Evolutionary conservation across 495 filamentous ascomycete species (phyloP).

Genomic region (Xylaria acuta): DNA sequence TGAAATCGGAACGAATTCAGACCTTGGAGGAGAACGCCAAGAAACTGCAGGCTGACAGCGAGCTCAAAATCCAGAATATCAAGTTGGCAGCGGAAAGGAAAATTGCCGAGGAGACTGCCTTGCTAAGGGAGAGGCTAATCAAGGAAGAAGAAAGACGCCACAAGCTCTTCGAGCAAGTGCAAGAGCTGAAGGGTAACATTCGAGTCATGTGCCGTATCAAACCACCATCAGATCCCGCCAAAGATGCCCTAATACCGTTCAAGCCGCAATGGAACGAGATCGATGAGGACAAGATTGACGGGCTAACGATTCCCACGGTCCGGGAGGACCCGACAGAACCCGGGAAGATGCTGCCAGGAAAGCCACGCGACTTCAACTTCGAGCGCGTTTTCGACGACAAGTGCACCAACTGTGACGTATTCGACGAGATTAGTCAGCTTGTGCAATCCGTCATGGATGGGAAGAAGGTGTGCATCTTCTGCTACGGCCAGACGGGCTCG

Average conservation of each 20-base stretch:
- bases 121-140: slow-evolving; percentile 76
- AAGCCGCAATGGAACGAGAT: slow-evolving; percentile 53
- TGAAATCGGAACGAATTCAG: slow-evolving; percentile 46
- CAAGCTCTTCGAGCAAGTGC: slow-evolving; percentile 95
- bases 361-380: slow-evolving; percentile 86
- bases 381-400: slow-evolving; percentile 88
- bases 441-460: slow-evolving; percentile 96
- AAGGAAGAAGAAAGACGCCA: slow-evolving; percentile 89
- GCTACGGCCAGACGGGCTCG: slow-evolving; percentile 96
- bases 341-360: slow-evolving; percentile 83
- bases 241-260: slow-evolving; percentile 40
- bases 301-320: slow-evolving; percentile 80
- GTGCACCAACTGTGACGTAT: slow-evolving; percentile 83
- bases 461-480: slow-evolving; percentile 99
- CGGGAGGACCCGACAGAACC: slow-evolving; percentile 84
- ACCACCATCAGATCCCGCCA: slow-evolving; percentile 63
- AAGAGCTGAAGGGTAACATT: slow-evolving; percentile 99
- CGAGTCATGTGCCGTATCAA: slow-evolving; percentile 97
- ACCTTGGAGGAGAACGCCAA: slow-evolving; percentile 73
- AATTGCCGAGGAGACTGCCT: slow-evolving; percentile 36
- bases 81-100: slow-evolving; percentile 41
- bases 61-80: slow-evolving; percentile 46
- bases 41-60: slow-evolving; percentile 58
- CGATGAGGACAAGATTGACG: slow-evolving; percentile 71
- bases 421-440: slow-evolving; percentile 95